Evolutionary conservation across 169 alveolate genomes (phyloP), one percentile per base, ranked within the genome.

Genomic region (Babesia microti): DNA sequence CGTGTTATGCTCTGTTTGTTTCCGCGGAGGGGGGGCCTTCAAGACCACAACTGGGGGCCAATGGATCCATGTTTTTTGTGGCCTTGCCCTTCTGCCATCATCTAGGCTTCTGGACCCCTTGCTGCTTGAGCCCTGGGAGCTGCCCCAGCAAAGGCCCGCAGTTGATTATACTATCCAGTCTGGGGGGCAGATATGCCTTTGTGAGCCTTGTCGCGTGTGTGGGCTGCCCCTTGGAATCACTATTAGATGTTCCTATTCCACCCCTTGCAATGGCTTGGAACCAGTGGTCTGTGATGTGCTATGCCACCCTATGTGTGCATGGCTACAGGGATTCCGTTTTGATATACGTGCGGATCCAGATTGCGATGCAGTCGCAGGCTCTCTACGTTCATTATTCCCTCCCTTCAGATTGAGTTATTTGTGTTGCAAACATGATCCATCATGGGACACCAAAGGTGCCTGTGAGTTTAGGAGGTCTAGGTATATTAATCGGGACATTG

Each of bases 281-380:
- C n/a, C n/a, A n/a, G n/a, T n/a, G n/a, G n/a, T n/a, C 26, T 76
- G 85, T 40, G 50, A 45, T 1, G 58, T 19, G 21, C 26, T 57
- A 30, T 70, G 56, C 34, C 85, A 76, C 52, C 84, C 85, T 2
- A 41, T 72, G 30, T 76, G 85, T 32, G 85, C 82, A 18, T 76
- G 79, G 78, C 55, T 67, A 18, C 72, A 60, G 5, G 86, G 86
- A 4, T 61, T 67, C 33, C 4, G 17, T n/a, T 55, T 65, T 36
- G 0, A 4, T 2, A 2, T 43, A 12, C 15, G 6, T 2, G 6
- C 11, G 5, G 41, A 51, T 2, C n/a, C n/a, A n/a, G n/a, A n/a
- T n/a, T n/a, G n/a, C n/a, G n/a, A n/a, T n/a, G n/a, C n/a, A n/a
- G n/a, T n/a, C n/a, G n/a, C n/a, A n/a, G n/a, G n/a, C n/a, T n/a